Percentiles rank a stretch among this genome's conserved stretches.
These are phyloP conservation scores for Holtermannia corniformis DNA, from an alignment of 768 basidiomycete species.

Conservation along the genomic window DNA sequence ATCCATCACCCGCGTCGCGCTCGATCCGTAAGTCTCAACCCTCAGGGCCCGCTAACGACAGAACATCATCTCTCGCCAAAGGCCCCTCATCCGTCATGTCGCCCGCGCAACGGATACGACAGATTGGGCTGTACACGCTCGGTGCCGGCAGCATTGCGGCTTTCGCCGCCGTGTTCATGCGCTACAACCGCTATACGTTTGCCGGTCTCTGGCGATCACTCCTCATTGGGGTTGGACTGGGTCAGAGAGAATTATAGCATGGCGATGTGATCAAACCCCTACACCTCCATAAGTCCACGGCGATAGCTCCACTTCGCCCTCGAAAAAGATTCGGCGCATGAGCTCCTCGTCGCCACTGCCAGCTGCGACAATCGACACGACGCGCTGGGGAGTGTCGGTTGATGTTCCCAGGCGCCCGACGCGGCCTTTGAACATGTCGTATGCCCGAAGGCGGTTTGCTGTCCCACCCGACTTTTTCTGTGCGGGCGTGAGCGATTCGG, in stretches of 20 bases:
- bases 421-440: slow-evolving; percentile 8
- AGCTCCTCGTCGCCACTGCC: slow-evolving; percentile 12
- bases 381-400: slow-evolving; percentile 2
- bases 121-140: slow-evolving; percentile 16
- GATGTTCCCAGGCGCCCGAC: slow-evolving; percentile 9
- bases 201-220: slow-evolving; percentile 28
- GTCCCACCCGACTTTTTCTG: slow-evolving; percentile 6
- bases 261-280: not conserved
- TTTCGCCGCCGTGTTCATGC: slow-evolving; percentile 25
- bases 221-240: not conserved
- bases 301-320: not conserved
- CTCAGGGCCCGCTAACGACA: slow-evolving; percentile 2
- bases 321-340: slow-evolving; percentile 7
- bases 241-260: not conserved
- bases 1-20: slow-evolving; percentile 32
- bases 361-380: slow-evolving; percentile 9
- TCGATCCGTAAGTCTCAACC: slow-evolving; percentile 28
- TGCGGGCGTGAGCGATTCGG: not conserved
- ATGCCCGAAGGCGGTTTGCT: slow-evolving; percentile 2
- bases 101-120: slow-evolving; percentile 23
- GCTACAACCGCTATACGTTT: slow-evolving; percentile 32
- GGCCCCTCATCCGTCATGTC: slow-evolving; percentile 26
- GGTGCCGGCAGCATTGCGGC: slow-evolving; percentile 16
- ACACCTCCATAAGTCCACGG: not conserved
- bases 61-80: slow-evolving; percentile 29